Percentiles rank a stretch among this genome's conserved stretches.
phyloP scores from a whole-genome alignment of 2,329 filamentous ascomycete species.

The Madurella mycetomatis region DNA sequence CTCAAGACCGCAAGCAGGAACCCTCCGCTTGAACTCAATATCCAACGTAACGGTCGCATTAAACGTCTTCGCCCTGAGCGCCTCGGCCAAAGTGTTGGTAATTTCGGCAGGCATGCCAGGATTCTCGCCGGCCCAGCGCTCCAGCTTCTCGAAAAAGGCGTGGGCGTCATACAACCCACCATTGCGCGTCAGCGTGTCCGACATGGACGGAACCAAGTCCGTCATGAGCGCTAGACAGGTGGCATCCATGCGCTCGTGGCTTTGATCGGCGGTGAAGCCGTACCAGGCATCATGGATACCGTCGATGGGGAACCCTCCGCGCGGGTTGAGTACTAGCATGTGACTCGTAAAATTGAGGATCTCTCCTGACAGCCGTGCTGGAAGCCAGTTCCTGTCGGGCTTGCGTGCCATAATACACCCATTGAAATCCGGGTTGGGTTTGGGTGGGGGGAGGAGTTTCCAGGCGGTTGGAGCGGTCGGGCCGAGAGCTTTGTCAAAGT shows the following conservation, averaged over 20 bases:
- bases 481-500: conserved; percentile 24
- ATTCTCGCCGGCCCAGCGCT: conserved; percentile 24
- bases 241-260: conserved; percentile 18
- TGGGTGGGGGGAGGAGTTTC: conserved; percentile 18
- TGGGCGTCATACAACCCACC: conserved; percentile 26
- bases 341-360: conserved; percentile 21
- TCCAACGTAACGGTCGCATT: conserved; percentile 26
- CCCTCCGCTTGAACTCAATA: conserved; percentile 27
- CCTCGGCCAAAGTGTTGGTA: conserved; percentile 20
- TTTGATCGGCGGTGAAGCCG: conserved; percentile 18
- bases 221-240: conserved; percentile 28
- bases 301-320: conserved; percentile 19
- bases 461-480: conserved; percentile 20
- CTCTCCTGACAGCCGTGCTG: conserved; percentile 20
- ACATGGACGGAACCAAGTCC: conserved; percentile 28
- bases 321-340: conserved; percentile 23
- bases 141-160: conserved; percentile 1
- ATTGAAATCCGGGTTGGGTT: conserved; percentile 25
- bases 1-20: conserved; percentile 23
- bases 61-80: conserved; percentile 12
- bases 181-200: conserved; percentile 27
- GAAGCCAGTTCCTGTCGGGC: conserved; percentile 26
- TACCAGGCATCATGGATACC: conserved; percentile 28
- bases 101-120: conserved; percentile 23
- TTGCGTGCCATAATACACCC: conserved; percentile 11